Base-by-base conservation (phyloP, 495 filamentous ascomycete genomes). In the Choiromyces venosus region DNA sequence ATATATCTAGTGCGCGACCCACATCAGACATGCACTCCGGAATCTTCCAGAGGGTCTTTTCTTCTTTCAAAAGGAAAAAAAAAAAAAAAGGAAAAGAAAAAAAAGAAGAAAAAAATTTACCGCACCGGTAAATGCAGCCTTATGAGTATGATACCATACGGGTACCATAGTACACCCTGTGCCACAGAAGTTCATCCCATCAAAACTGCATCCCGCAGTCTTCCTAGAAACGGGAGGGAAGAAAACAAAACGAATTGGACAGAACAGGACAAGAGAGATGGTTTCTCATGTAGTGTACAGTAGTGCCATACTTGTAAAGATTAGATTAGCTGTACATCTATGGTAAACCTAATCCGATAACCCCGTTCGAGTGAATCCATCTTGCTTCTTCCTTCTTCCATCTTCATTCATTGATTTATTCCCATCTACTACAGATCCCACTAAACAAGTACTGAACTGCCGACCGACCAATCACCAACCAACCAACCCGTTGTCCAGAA, bases 261-360 rank as follows among this genome's bases (percentile, higher is more conserved):
- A 61, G 12, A 61, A 33, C 25, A 61, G n/a, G 16, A 44, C 4
- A 46, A n/a, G 19, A 46, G 4, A 56, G 12, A 29, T 6, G 52
- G 25, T 61, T 14, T 56, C 46, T 56, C 46, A 52, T 56, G n/a
- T 14, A 33, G 12, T 16, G 12, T 5, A 33, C 25, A 2, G 33
- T 6, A 0, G 4, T 61, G 7, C 18, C 52, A 61, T 61, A 61
- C 52, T 61, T 61, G 52, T 61, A 61, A 61, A 61, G 52, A 29
- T 61, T 61, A 61, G 52, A 61, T 61, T 61, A 14, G 52, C 52
- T 61, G 25, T 61, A 61, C 52, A 61, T 61, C 52, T 61, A 61
- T 61, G n/a, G n/a, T n/a, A 61, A 29, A 61, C 52, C 25, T 61
- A 61, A 61, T 61, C 52, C 52, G 52, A 61, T 61, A 61, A 29